Evolutionary conservation across 768 basidiomycete genomes (phyloP).

Genomic region (Leucocoprinus sp.): DNA sequence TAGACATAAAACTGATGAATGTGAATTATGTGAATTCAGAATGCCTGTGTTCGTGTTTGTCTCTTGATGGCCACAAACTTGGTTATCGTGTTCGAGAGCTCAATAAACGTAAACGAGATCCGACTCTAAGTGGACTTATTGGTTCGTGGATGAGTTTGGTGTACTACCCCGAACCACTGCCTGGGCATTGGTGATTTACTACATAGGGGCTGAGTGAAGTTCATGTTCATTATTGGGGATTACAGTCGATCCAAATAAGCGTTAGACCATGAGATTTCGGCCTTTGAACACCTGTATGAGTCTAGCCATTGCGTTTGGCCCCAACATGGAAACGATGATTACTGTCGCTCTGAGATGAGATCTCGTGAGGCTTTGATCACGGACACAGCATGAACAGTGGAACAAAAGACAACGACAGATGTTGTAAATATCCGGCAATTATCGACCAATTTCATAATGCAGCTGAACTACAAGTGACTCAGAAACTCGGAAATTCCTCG

Average conservation of each 20-base stretch:
- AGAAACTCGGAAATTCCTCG: background rate
- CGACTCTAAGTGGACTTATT: no score
- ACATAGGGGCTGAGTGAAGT: background rate
- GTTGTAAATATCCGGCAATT: constrained; percentile 1
- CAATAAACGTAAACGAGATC: background rate
- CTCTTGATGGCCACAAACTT: constrained; percentile 1
- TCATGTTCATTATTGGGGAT: no score
- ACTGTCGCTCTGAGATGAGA: background rate
- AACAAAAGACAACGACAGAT: background rate
- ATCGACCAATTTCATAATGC: constrained; percentile 3
- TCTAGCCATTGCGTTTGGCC: background rate
- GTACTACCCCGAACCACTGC: background rate
- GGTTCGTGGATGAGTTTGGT: background rate
- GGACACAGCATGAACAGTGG: background rate
- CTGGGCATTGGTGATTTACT: background rate
- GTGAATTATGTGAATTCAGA: background rate
- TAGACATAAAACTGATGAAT: no score
- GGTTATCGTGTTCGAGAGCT: background rate
- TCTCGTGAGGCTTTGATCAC: background rate
- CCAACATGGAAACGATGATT: background rate
- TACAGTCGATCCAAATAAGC: background rate
- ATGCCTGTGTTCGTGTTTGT: constrained; percentile 5
- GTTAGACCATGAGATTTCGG: background rate
- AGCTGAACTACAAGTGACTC: background rate
- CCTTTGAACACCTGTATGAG: background rate